A percentile compares a stretch with the other conserved stretches of the same genome.
Conservation (phyloP, 2,329 filamentous ascomycete species). For the Aspergillus floridensis region DNA sequence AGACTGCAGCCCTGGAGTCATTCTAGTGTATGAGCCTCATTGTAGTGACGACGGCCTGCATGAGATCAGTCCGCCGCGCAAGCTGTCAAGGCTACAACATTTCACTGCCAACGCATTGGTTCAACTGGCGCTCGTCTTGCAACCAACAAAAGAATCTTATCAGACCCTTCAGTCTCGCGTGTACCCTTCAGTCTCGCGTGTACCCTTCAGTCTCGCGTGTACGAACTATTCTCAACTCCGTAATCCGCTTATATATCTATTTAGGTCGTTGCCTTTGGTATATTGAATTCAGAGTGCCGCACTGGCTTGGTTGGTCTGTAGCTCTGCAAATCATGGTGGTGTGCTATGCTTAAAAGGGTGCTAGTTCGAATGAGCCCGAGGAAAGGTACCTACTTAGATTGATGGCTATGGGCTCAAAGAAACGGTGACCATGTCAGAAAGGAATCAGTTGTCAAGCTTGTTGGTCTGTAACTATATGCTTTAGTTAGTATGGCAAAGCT, state of each 20-base stretch:
- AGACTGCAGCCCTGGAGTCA: neutral
- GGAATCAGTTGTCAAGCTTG: too few species aligned
- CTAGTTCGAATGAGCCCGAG: too few species aligned
- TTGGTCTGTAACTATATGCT: too few species aligned
- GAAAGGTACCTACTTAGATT: too few species aligned
- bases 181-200: too few species aligned
- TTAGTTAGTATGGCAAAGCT: too few species aligned
- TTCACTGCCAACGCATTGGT: neutral
- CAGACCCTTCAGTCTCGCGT: neutral
- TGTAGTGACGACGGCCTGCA: conserved; percentile 3
- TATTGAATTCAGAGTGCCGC: too few species aligned
- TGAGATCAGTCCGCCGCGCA: neutral
- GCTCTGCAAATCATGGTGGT: too few species aligned
- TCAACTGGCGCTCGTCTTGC: neutral
- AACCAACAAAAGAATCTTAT: neutral
- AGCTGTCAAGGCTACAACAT: neutral
- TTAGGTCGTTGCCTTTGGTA: neutral
- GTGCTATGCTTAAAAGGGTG: too few species aligned
- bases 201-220: neutral
- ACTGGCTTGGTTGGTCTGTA: too few species aligned
- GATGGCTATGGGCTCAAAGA: too few species aligned
- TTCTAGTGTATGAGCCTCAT: conserved; percentile 5
- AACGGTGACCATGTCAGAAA: too few species aligned
- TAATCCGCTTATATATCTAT: neutral
- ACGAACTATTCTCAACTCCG: neutral